phyloP scores from a whole-genome alignment of 2,329 filamentous ascomycete species.

The Pseudopithomyces maydicus region DNA sequence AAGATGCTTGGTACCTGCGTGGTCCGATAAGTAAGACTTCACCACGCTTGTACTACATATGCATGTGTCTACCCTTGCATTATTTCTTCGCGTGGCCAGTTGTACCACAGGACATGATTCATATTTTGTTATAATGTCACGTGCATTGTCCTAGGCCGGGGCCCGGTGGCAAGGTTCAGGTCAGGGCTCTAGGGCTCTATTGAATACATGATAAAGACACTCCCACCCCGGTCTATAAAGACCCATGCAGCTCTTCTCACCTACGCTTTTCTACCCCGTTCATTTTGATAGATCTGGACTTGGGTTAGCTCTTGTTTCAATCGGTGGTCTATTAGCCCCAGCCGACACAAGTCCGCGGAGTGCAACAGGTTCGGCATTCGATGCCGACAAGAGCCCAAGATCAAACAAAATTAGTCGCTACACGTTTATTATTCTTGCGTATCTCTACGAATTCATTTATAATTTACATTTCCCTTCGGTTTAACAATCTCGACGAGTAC shows the following conservation, averaged over 20 bases:
- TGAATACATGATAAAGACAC: neutral
- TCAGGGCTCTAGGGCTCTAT: neutral
- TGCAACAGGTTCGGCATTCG: neutral
- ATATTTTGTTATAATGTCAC: slow-evolving; percentile 4
- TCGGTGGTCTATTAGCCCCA: neutral
- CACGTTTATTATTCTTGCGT: neutral
- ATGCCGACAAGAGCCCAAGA: neutral
- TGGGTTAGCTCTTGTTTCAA: neutral
- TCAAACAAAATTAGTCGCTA: neutral
- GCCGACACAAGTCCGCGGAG: neutral
- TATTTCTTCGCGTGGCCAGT: neutral
- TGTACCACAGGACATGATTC: neutral
- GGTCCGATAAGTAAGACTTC: neutral
- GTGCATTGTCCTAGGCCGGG: neutral
- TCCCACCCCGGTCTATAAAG: neutral
- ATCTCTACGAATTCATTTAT: neutral
- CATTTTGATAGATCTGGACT: neutral
- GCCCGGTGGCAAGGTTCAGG: too few species aligned
- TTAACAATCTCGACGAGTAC: too few species aligned
- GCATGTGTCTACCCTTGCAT: neutral
- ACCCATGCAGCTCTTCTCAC: neutral
- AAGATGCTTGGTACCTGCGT: neutral
- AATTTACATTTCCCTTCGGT: neutral
- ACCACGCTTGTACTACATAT: neutral
- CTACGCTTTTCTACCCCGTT: neutral